Percentiles rank a stretch among this genome's conserved stretches.
Evolutionary conservation across 176 grass and related monocot species (phyloP).

Genomic region (Oryza nivara): DNA sequence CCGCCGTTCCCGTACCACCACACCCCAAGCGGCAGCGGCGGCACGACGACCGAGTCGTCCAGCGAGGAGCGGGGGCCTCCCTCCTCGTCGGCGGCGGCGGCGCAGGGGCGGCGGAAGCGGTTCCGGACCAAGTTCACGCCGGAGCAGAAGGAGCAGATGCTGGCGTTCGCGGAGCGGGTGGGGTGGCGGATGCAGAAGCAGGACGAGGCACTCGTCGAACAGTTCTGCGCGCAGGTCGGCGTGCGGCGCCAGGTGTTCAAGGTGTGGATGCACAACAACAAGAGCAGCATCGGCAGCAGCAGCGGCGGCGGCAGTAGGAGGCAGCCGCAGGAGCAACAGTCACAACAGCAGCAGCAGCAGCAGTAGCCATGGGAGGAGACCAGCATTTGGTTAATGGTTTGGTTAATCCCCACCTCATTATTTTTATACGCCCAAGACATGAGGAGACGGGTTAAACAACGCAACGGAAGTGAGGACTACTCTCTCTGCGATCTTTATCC

Average conservation of each 20-base stretch:
- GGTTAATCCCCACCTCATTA: slow-evolving; percentile 42
- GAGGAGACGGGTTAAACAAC: slow-evolving; percentile 27
- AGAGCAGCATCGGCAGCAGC: slow-evolving; percentile 40
- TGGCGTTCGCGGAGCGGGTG: slow-evolving; percentile 67
- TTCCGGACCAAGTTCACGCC: slow-evolving; percentile 76
- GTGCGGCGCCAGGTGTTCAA: slow-evolving; percentile 69
- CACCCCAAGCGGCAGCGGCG: slow-evolving; percentile 61
- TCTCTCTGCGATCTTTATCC: slow-evolving; percentile 3
- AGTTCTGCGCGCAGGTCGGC: slow-evolving; percentile 58
- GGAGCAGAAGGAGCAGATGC: slow-evolving; percentile 81
- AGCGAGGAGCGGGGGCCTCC: slow-evolving; percentile 55
- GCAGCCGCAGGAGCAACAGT: slow-evolving; percentile 38
- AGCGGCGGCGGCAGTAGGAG: slow-evolving; percentile 23
- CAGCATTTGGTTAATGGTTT: slow-evolving; percentile 27
- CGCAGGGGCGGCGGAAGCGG: slow-evolving; percentile 44
- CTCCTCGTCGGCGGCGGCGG: not conserved
- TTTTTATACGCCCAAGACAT: slow-evolving; percentile 33
- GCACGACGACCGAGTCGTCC: slow-evolving; percentile 69
- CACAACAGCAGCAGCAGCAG: slow-evolving; percentile 37
- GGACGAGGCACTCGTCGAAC: slow-evolving; percentile 61
- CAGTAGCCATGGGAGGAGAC: slow-evolving; percentile 48
- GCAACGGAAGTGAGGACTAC: not conserved
- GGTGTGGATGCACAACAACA: slow-evolving; percentile 99
- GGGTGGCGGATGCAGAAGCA: slow-evolving; percentile 75
- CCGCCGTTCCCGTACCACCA: slow-evolving; percentile 43